Conservation (phyloP, 1,284 basidiomycete species). For the Malassezia globosa region DNA sequence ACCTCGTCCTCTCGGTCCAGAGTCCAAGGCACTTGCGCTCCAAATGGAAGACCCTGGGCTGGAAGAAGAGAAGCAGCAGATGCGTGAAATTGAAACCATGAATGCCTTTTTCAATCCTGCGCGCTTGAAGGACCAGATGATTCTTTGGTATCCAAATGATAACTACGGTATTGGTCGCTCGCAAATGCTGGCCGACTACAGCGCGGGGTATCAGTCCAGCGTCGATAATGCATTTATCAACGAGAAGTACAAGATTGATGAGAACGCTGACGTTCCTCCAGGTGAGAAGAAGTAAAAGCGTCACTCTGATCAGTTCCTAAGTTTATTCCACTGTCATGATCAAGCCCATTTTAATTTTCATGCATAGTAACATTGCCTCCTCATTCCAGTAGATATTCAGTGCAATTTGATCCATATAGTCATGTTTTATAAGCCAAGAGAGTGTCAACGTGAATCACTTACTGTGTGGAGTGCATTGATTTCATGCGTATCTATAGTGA, state of each 20-base stretch:
- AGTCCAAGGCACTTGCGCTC: neutral
- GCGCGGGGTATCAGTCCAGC: constrained; percentile 36
- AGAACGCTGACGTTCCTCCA: constrained; percentile 35
- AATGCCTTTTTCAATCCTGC: constrained; percentile 38
- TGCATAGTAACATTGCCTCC: neutral
- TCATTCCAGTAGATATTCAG: neutral
- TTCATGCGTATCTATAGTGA: no score
- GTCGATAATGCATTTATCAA: constrained; percentile 31
- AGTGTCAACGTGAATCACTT: no score
- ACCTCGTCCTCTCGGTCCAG: constrained; percentile 8
- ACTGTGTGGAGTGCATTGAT: no score
- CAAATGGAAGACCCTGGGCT: constrained; percentile 14
- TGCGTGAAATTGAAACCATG: constrained; percentile 5
- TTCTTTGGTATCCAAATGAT: constrained; percentile 45
- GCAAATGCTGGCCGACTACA: constrained; percentile 29
- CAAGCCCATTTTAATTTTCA: no score
- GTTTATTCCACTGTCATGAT: neutral
- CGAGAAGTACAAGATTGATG: constrained; percentile 38
- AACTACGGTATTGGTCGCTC: constrained; percentile 37
- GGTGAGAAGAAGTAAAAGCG: constrained; percentile 22
- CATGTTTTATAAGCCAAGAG: neutral
- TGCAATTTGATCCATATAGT: neutral
- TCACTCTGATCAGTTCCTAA: neutral
- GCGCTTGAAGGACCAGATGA: constrained; percentile 32
- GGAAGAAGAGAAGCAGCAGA: constrained; percentile 7